These are phyloP conservation scores for Aspergillus alliaceus DNA, from an alignment of 2,329 filamentous ascomycete species.

Conservation along the genomic window DNA sequence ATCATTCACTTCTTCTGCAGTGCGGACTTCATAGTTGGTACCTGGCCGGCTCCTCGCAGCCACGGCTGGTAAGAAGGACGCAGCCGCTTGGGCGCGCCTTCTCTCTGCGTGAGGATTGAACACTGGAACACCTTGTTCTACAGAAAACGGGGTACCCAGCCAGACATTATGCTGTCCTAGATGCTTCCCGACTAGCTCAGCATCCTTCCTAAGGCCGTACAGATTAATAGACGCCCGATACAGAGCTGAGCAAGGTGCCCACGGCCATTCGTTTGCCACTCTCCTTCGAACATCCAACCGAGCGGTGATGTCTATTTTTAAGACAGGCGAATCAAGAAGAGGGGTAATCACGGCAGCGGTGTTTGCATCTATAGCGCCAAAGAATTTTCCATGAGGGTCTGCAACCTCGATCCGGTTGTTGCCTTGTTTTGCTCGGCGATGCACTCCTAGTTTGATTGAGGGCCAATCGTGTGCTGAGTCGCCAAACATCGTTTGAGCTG, in stretches of 20 bases:
- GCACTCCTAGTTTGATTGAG: slow-evolving; percentile 70
- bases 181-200: slow-evolving; percentile 64
- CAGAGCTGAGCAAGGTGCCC: slow-evolving; percentile 60
- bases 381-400: slow-evolving; percentile 69
- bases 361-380: slow-evolving; percentile 72
- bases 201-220: slow-evolving; percentile 71
- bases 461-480: slow-evolving; percentile 63
- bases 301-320: slow-evolving; percentile 69
- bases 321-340: slow-evolving; percentile 66
- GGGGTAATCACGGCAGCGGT: slow-evolving; percentile 68
- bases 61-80: slow-evolving; percentile 25
- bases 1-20: slow-evolving; percentile 80
- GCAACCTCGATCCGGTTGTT: slow-evolving; percentile 66
- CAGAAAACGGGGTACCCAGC: slow-evolving; percentile 64
- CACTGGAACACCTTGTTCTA: slow-evolving; percentile 68
- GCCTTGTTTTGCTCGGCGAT: slow-evolving; percentile 57
- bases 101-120: slow-evolving; percentile 71
- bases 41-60: slow-evolving; percentile 23
- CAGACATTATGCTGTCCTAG: slow-evolving; percentile 67
- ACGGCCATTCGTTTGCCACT: slow-evolving; percentile 62
- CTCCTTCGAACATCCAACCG: slow-evolving; percentile 69
- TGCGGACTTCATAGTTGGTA: slow-evolving; percentile 54
- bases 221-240: slow-evolving; percentile 72
- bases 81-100: slow-evolving; percentile 44
- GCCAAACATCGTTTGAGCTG: slow-evolving; percentile 57